Conservation (phyloP, 1,139 yeast species). For the Candida sp. region DNA sequence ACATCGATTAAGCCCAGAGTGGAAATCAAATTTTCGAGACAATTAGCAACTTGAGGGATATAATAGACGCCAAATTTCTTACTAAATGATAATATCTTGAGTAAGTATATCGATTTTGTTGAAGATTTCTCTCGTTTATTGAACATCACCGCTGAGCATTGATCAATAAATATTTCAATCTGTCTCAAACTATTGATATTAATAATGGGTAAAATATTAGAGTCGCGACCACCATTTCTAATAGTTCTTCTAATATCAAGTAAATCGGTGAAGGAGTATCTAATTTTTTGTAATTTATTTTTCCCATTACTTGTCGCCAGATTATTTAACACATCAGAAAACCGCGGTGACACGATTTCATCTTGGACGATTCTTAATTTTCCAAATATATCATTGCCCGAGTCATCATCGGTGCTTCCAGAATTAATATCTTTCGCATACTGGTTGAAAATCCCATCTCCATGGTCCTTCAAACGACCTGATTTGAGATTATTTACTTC, state of each 20-base stretch:
- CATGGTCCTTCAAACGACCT: background rate
- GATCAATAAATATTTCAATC: background rate
- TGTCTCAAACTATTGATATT: background rate
- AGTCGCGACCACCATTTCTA: background rate
- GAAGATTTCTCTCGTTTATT: background rate
- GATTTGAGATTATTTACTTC: background rate
- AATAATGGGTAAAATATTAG: background rate
- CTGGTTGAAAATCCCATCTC: background rate
- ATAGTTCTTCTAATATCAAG: background rate
- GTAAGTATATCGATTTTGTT: background rate
- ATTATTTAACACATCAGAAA: background rate
- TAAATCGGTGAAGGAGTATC: background rate
- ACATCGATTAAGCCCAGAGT: background rate
- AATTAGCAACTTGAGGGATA: background rate
- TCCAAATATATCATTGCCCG: background rate
- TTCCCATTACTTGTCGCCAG: background rate
- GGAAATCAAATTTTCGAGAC: background rate
- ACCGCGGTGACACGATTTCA: background rate
- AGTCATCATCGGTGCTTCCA: background rate
- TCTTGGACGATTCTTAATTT: background rate
- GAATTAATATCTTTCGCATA: background rate
- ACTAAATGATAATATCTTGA: background rate
- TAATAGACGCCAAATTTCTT: background rate
- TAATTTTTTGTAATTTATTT: background rate
- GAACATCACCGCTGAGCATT: background rate